Percentiles rank a stretch among this genome's conserved stretches.
Evolutionary conservation across 805 yeast species (phyloP).

Genomic region (Cyberlindnera euphorbiiphila): DNA sequence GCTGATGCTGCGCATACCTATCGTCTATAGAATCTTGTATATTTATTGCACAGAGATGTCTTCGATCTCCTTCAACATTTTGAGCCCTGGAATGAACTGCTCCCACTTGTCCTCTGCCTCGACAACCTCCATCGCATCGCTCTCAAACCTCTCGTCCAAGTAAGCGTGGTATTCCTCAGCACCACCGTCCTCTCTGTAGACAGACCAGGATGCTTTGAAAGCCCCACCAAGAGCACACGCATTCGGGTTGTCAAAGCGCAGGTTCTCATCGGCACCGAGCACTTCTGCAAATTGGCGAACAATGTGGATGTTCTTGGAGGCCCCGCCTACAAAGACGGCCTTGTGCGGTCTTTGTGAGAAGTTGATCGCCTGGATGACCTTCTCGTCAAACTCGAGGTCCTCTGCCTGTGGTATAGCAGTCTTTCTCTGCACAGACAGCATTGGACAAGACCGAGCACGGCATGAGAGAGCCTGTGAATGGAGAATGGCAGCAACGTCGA

Average conservation of each 20-base stretch:
- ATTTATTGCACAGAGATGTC: slow-evolving; percentile 7
- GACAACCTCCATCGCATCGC: slow-evolving; percentile 14
- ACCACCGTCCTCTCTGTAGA: slow-evolving; percentile 19
- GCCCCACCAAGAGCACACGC: slow-evolving; percentile 95
- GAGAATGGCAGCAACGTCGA: slow-evolving; percentile 73
- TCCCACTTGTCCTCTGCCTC: slow-evolving; percentile 12
- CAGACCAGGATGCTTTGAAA: slow-evolving; percentile 76
- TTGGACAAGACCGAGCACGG: slow-evolving; percentile 73
- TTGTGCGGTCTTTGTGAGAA: slow-evolving; percentile 54
- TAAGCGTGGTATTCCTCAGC: slow-evolving; percentile 38
- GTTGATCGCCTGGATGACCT: slow-evolving; percentile 17
- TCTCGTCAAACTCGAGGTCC: slow-evolving; percentile 33
- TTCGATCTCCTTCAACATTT: slow-evolving; percentile 18
- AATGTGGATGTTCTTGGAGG: slow-evolving; percentile 67
- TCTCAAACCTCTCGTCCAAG: slow-evolving; percentile 35
- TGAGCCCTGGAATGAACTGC: slow-evolving; percentile 16
- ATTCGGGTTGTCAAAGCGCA: slow-evolving; percentile 70
- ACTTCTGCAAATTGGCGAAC: slow-evolving; percentile 66
- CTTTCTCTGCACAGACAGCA: slow-evolving; percentile 43
- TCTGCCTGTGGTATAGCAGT: slow-evolving; percentile 3
- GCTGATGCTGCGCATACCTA: no score
- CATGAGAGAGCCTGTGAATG: slow-evolving; percentile 87
- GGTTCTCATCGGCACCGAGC: slow-evolving; percentile 60
- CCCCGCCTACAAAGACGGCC: slow-evolving; percentile 85
- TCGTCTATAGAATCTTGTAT: no score